A percentile compares a stretch with the other conserved stretches of the same genome.
Conservation (phyloP, 148 eudicot genomes). For the Agrostemma githago region DNA sequence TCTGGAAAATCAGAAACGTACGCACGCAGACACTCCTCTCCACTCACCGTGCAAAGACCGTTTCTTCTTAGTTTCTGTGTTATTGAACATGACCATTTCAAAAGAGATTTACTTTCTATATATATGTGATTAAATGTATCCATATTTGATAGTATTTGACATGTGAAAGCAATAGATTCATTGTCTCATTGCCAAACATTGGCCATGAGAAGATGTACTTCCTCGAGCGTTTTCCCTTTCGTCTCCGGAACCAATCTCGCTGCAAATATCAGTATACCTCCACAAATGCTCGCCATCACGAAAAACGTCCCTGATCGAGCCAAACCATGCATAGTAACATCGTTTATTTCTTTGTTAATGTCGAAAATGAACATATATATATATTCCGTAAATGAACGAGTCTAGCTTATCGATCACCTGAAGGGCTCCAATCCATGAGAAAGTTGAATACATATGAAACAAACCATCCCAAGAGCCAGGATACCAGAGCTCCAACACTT, state of each 20-base stretch:
- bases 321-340: not conserved
- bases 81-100: no score
- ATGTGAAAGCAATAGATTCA: not conserved
- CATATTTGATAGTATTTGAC: no score
- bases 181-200: slow-evolving; percentile 23
- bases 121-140: not conserved
- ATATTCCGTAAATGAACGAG: not conserved
- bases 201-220: slow-evolving; percentile 25
- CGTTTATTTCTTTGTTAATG: not conserved
- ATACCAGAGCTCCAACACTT: slow-evolving; percentile 17
- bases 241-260: slow-evolving; percentile 39
- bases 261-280: slow-evolving; percentile 23
- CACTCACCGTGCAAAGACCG: no score
- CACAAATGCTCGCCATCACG: slow-evolving; percentile 25
- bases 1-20: no score
- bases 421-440: slow-evolving; percentile 34
- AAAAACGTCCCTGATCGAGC: slow-evolving; percentile 23
- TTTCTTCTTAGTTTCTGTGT: no score
- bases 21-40: no score
- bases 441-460: slow-evolving; percentile 31
- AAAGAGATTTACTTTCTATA: no score
- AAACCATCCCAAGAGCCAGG: slow-evolving; percentile 10
- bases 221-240: slow-evolving; percentile 36
- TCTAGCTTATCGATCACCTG: slow-evolving; percentile 20
- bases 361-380: not conserved